Evolutionary conservation across 2,329 filamentous ascomycete genomes (phyloP).

Genomic region (Ploettnerulaceae sp.): DNA sequence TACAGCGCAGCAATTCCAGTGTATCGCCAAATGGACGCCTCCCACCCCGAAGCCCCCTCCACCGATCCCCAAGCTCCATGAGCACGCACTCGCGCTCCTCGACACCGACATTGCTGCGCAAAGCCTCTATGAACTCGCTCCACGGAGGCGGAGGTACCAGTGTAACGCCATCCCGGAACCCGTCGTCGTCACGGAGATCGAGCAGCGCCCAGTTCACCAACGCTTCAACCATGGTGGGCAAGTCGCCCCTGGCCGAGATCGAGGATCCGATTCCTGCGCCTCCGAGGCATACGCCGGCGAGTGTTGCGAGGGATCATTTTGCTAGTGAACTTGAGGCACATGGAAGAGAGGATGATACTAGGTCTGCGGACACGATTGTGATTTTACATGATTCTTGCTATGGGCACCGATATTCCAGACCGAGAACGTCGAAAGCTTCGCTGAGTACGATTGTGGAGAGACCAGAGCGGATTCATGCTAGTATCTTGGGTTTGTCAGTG

Average conservation of each 20-base stretch:
- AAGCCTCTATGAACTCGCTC: conserved; percentile 41
- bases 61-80: conserved; percentile 40
- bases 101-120: conserved; percentile 39
- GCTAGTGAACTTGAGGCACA: conserved; percentile 32
- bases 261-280: conserved; percentile 33
- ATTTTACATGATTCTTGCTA: conserved; percentile 93
- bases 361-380: conserved; percentile 63
- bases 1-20: conserved; percentile 15
- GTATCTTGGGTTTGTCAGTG: conserved; percentile 72
- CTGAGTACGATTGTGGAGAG: conserved; percentile 85
- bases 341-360: conserved; percentile 20
- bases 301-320: conserved; percentile 35
- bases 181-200: conserved; percentile 37
- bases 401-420: conserved; percentile 84
- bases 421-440: conserved; percentile 65
- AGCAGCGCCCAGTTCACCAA: conserved; percentile 40
- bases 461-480: conserved; percentile 83
- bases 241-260: conserved; percentile 37
- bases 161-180: conserved; percentile 34
- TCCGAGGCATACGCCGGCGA: conserved; percentile 44
- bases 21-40: conserved; percentile 27
- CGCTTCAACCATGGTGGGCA: conserved; percentile 34
- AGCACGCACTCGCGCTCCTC: conserved; percentile 38
- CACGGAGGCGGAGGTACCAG: conserved; percentile 34
- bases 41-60: conserved; percentile 32